Conservation (phyloP, 73 alveolate species). For the Paramecium pentaurelia region DNA sequence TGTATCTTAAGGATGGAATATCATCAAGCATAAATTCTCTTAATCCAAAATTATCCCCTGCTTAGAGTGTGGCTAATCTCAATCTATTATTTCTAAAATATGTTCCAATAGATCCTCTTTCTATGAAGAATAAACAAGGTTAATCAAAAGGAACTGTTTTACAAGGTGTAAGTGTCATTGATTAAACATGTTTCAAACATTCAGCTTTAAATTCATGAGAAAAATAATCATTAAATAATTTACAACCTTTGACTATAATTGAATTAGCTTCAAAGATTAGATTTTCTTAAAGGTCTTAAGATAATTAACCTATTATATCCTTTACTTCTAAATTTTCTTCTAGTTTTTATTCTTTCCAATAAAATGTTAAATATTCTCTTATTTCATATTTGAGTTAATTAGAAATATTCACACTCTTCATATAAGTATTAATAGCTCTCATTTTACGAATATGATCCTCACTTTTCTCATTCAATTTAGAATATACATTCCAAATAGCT, state of each 20-base stretch:
- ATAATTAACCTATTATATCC: neutral
- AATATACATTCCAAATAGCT: constrained; percentile 18
- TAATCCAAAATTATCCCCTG: constrained; percentile 42
- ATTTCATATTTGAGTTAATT: neutral
- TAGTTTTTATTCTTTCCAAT: constrained; percentile 23
- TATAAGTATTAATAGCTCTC: constrained; percentile 34
- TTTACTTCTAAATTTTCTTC: constrained; percentile 39
- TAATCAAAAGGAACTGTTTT: neutral
- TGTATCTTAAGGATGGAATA: neutral
- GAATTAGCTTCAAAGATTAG: constrained; percentile 33
- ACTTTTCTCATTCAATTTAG: constrained; percentile 22
- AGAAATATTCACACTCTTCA: constrained; percentile 10
- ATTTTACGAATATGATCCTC: constrained; percentile 27
- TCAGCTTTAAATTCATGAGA: constrained; percentile 36
- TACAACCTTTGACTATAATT: constrained; percentile 17
- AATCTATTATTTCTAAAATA: neutral
- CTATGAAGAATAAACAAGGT: constrained; percentile 2
- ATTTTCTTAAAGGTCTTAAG: neutral
- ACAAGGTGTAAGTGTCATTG: neutral
- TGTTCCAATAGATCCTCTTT: neutral
- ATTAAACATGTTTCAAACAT: neutral
- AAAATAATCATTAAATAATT: constrained; percentile 7
- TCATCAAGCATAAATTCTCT: constrained; percentile 18
- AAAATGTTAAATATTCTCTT: constrained; percentile 43
- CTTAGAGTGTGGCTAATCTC: neutral